Base-by-base conservation (phyloP, 2,329 filamentous ascomycete genomes). In the Cladosporium colombiae region DNA sequence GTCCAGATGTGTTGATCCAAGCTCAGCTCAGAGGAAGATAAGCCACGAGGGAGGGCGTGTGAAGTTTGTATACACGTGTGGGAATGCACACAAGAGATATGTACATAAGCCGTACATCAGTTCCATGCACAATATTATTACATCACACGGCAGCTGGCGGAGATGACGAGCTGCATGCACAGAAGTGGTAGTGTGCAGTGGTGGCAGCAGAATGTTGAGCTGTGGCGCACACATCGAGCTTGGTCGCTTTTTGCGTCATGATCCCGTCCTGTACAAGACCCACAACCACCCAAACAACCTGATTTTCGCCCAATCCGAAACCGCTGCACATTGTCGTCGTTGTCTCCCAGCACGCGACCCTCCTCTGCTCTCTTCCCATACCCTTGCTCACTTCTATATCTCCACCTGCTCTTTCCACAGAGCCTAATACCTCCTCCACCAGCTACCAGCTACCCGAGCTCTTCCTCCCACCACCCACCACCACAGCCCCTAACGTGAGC, bases 301-400 rank as follows among this genome's bases (percentile, higher is more conserved):
- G 59, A 60, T 60, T 62, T 62, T 62, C 33, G 44, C 37, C 50
- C 59, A 62, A 62, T 62, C 33, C 59, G 44, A 52, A 62, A 62
- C 59, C 27, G 37, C 40, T 46, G n/a, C 11, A 29, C 23, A 55
- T 55, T 55, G 21, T 18, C 10, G 5, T 8, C 1, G 10, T 25
- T 18, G n/a, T 46, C 57, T 59, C 21, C 33, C n/a, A 31, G 40
- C 57, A 60, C 57, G 57, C 57, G 57, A 60, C 37, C 37, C 40
- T 62, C 46, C 59, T 46, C 11, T 21, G 35, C 44, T 53, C 40
- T 14, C 18, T 10, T 21, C 23, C 29, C 14, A 61, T 50, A 61
- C 58, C 18, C 14, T 29, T 23, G 16, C 37, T 27, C 18, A 16
- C 57, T 13, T 16, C n/a, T 33, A n/a, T n/a, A 33, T 40, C 50